Percentiles rank a stretch among this genome's conserved stretches.
phyloP scores from a whole-genome alignment of 2,329 filamentous ascomycete species.

The Byssoonygena ceratinophila region DNA sequence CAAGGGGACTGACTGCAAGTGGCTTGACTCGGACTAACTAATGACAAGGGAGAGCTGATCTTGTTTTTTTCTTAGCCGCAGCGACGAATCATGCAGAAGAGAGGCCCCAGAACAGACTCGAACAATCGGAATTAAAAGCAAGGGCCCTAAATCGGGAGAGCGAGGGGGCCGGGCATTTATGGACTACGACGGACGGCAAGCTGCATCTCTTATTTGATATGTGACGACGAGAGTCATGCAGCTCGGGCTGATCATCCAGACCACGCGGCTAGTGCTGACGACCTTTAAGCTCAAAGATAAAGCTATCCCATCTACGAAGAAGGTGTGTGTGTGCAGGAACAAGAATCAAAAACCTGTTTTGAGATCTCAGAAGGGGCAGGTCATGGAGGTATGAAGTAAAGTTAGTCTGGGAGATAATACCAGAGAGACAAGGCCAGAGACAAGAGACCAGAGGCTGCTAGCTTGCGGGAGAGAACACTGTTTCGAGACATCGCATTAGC shows the following conservation, averaged over 20 bases:
- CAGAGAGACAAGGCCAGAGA: not conserved
- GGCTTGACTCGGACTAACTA: not conserved
- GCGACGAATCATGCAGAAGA: conserved; percentile 10
- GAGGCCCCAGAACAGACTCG: not conserved
- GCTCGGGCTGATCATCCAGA: conserved; percentile 32
- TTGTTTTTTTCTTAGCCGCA: conserved; percentile 3
- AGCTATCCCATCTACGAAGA: not conserved
- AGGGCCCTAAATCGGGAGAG: not conserved
- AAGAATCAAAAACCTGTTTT: no score
- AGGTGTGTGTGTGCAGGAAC: not conserved
- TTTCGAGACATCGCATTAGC: no score
- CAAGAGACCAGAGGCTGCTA: no score
- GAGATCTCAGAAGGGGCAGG: no score
- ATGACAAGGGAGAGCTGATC: conserved; percentile 1
- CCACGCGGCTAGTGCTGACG: conserved; percentile 24
- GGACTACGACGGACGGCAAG: conserved; percentile 24
- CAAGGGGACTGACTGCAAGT: no score
- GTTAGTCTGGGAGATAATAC: no score
- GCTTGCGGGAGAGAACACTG: no score
- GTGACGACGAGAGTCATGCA: conserved; percentile 36
- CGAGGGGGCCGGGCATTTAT: conserved; percentile 22
- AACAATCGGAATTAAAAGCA: conserved; percentile 9
- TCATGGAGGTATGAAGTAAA: not conserved
- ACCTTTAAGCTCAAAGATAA: not conserved
- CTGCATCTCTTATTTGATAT: conserved; percentile 38